Conservation (phyloP, 805 yeast species). For the Candida cerambycidarum region DNA sequence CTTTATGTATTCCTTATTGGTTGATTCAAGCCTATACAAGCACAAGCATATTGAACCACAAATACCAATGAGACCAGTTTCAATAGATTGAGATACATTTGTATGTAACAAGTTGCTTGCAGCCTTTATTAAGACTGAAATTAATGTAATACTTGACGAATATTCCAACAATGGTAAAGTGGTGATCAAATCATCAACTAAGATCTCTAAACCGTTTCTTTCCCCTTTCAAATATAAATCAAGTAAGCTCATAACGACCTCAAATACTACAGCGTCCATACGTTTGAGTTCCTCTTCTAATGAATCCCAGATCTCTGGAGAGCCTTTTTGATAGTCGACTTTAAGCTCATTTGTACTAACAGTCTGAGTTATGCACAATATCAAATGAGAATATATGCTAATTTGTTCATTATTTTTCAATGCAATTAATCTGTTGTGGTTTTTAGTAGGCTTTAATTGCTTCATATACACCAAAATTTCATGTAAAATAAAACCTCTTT, state of each 20-base stretch:
- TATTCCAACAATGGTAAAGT: background rate
- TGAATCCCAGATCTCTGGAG: background rate
- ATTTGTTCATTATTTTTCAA: background rate
- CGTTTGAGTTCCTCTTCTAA: background rate
- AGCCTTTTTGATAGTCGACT: background rate
- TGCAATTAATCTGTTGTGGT: constrained; percentile 1
- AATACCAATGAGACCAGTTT: constrained; percentile 7
- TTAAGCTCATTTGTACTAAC: background rate
- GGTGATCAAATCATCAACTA: constrained; percentile 4
- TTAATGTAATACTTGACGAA: constrained; percentile 1
- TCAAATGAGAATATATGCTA: constrained; percentile 3
- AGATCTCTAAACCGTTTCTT: constrained; percentile 4
- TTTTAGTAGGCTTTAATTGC: constrained; percentile 2
- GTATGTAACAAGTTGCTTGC: background rate
- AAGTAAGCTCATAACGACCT: background rate
- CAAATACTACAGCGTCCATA: background rate
- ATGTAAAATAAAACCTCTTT: constrained; percentile 10
- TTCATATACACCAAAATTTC: constrained; percentile 2
- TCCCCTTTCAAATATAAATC: constrained; percentile 1
- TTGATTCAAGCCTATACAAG: background rate
- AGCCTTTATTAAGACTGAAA: background rate
- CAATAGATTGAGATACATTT: constrained; percentile 3
- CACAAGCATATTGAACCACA: constrained; percentile 8
- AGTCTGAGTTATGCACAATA: constrained; percentile 7
- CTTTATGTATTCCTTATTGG: background rate